Evolutionary conservation across 768 basidiomycete genomes (phyloP).

Genomic region (Coprinellus micaceus): DNA sequence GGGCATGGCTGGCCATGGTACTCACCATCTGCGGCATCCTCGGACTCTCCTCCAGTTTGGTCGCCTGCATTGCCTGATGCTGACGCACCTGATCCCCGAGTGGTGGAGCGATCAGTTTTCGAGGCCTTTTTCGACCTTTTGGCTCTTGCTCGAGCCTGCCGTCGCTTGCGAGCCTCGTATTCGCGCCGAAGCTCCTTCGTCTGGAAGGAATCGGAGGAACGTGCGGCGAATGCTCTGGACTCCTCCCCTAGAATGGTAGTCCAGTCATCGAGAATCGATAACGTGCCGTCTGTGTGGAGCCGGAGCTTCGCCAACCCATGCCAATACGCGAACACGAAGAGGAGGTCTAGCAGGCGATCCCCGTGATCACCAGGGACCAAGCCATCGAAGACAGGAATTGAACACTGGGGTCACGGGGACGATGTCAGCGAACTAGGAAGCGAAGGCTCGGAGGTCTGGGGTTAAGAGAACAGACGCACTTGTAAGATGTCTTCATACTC

Average conservation of each 20-base stretch:
- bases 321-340: constrained; percentile 19
- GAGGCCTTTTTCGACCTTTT: not conserved
- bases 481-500: constrained; percentile 39
- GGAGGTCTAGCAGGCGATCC: constrained; percentile 16
- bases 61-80: not conserved
- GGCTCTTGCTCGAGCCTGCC: not conserved
- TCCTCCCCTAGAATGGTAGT: constrained; percentile 26
- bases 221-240: constrained; percentile 28
- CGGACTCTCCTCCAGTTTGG: not conserved
- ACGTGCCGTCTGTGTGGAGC: constrained; percentile 24
- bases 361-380: constrained; percentile 25
- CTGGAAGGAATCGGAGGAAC: constrained; percentile 21
- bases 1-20: too few species aligned
- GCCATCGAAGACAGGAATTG: constrained; percentile 34
- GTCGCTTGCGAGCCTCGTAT: constrained; percentile 24
- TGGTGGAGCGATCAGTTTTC: not conserved
- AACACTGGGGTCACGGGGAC: constrained; percentile 26
- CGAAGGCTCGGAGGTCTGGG: not conserved
- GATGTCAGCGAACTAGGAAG: not conserved
- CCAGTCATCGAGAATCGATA: constrained; percentile 19
- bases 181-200: constrained; percentile 39
- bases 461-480: constrained; percentile 16
- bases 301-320: constrained; percentile 24
- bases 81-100: not conserved
- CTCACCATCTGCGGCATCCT: too few species aligned